phyloP scores from a whole-genome alignment of 2,329 filamentous ascomycete species.

The Pseudogymnoascus sp. region DNA sequence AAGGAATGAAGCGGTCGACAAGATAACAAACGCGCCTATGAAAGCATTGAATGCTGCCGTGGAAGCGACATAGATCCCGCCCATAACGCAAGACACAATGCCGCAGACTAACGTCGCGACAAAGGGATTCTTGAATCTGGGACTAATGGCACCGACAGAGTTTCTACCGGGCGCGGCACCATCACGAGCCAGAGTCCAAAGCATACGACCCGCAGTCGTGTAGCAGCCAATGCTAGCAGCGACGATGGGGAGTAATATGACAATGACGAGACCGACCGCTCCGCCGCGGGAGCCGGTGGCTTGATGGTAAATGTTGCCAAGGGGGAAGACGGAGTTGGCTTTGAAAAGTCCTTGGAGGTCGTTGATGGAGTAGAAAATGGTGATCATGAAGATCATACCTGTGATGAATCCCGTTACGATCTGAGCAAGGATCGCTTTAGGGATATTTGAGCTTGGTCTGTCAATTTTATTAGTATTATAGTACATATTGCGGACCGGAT shows the following conservation, averaged over 20 bases:
- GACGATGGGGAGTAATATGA: constrained; percentile 46
- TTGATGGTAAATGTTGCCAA: constrained; percentile 58
- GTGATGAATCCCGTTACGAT: constrained; percentile 44
- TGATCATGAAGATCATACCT: constrained; percentile 43
- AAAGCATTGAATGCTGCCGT: constrained; percentile 60
- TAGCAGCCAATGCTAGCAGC: constrained; percentile 47
- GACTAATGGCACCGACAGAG: constrained; percentile 40
- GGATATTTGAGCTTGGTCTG: constrained; percentile 42
- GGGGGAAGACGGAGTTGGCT: constrained; percentile 47
- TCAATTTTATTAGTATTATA: neutral
- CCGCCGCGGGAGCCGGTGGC: constrained; percentile 44
- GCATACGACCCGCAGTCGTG: constrained; percentile 52
- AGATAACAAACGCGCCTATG: constrained; percentile 50
- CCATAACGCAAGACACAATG: constrained; percentile 46
- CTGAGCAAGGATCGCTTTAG: constrained; percentile 44
- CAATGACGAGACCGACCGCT: constrained; percentile 43
- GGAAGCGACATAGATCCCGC: constrained; percentile 57
- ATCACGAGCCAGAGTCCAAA: constrained; percentile 55
- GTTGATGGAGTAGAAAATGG: constrained; percentile 50
- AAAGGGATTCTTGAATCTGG: constrained; percentile 42
- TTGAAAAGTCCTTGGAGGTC: constrained; percentile 45
- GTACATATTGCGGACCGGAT: neutral
- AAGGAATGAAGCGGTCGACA: constrained; percentile 50
- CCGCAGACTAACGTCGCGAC: constrained; percentile 47
- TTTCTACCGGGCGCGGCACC: constrained; percentile 45